Conservation (phyloP, 148 eudicot species). For the Nyssa sinensis region DNA sequence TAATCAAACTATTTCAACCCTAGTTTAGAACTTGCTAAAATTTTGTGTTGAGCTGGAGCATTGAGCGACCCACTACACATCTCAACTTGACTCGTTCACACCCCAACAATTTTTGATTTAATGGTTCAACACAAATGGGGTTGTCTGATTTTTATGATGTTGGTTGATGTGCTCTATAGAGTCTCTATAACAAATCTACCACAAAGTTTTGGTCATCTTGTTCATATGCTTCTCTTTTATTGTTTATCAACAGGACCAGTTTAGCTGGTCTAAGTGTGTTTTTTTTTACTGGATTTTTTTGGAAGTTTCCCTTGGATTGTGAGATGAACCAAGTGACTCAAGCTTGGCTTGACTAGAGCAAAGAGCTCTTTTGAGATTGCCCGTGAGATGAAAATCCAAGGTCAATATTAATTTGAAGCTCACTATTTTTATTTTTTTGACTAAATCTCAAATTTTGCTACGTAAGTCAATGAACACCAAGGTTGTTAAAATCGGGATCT, state of each 20-base stretch:
- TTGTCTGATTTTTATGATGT: neutral
- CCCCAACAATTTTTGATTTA: neutral
- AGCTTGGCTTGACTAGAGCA: too few species aligned
- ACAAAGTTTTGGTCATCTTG: neutral
- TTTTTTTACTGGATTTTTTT: too few species aligned
- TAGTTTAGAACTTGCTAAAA: neutral
- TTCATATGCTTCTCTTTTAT: slow-evolving; percentile 2
- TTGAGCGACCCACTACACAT: neutral
- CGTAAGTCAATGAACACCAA: neutral
- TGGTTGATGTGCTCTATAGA: too few species aligned
- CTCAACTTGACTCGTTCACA: neutral
- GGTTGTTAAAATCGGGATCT: too few species aligned
- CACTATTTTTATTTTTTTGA: too few species aligned
- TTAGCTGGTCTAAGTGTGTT: too few species aligned
- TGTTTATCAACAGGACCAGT: slow-evolving; percentile 37
- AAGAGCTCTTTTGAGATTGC: too few species aligned
- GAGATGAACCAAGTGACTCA: too few species aligned
- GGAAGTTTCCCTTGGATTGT: too few species aligned
- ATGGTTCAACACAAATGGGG: slow-evolving; percentile 1
- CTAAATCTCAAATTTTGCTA: neutral
- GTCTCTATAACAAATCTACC: neutral
- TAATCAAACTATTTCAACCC: too few species aligned
- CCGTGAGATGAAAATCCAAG: too few species aligned
- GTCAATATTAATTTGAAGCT: neutral
- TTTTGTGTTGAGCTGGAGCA: neutral